Evolutionary conservation across 2,329 filamentous ascomycete genomes (phyloP), one percentile per base, ranked within the genome.

Genomic region (Talaromyces piceae): DNA sequence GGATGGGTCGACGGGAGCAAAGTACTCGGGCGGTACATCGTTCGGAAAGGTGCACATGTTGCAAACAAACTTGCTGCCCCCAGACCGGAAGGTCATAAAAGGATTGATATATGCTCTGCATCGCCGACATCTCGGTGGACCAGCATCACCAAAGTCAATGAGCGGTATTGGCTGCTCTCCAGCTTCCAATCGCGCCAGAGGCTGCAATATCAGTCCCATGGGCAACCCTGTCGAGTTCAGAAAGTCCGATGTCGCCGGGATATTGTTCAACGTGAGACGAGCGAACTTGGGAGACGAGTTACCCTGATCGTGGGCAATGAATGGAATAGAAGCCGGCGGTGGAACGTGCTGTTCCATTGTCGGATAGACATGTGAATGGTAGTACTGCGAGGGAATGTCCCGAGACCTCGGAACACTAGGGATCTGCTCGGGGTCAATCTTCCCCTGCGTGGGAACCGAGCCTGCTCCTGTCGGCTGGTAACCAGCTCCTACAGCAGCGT

Each of bases 31-130:
- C 0, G 89, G 77, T 0, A 94, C 94, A 63, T 98, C 93, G 66
- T 97, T 98, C 46, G 93, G 90, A 67, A 97, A 95, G 20, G 87
- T 93, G 73, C 93, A 98, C 72, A 98, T 88, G 65, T 98, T 98
- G 75, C 93, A 98, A 48, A 95, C 89, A 67, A 95, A 94, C 67
- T 95, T 95, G 73, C 91, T 95, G 52, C 93, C 93, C 31, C 91
- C 91, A 13, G 87, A 86, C 53, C 87, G 82, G 77, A 98, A 98
- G 65, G 91, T 87, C 93, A 98, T 97, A 67, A 98, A 98, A 1
- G 93, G 93, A 65, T 98, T 98, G 73, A 98, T 94, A 71, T 98
- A 98, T 12, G 91, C 87, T 65, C 93, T 81, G 74, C 93, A 98
- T 72, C 93, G 80, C 61, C 88, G 83, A 71, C 93, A 98, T 67